Base-by-base conservation (phyloP, 768 basidiomycete species). In the Russula olivacea region DNA sequence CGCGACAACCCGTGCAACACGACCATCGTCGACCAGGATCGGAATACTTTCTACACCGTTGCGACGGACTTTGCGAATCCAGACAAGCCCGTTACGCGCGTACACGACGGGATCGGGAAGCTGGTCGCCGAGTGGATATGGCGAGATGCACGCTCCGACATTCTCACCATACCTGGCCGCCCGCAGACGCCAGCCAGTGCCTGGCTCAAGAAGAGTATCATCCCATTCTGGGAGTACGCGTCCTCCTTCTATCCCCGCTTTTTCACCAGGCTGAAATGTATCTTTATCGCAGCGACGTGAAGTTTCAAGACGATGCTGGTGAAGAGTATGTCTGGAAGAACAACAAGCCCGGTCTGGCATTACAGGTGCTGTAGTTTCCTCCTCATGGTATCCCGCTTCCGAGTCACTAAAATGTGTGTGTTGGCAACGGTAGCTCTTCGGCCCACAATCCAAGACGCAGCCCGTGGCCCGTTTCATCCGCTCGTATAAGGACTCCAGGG, bases 1-100 rank as follows among this genome's bases (percentile, higher is more conserved):
- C 57, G 43, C 30, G 66, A 68, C 61, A 66, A 66, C 65, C 64
- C 64, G 6, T 68, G 65, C 58, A 68, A 66, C 54, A 68, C 66
- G 6, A 57, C 61, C 11, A 59, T 68, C 64, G 8, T 66, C 61
- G 66, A 61, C 41, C 40, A 34, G 6, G 58, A 55, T 38, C 55
- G 51, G 34, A 48, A 49, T 58, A 41, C 38, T 2, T 25, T 59
- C 11, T 68, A 68, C 58, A 55, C 55, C 56, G 66, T 68, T 41
- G 57, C 58, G 49, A 68, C 66, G 11, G 54, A 66, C 50, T 62
- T 66, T 58, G 12, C 58, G 15, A 28, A 55, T 19, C 43, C 61
- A 10, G 38, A 32, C 25, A 61, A 58, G 12, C 67, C 67, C 1
- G 47, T 60, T 9, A 68, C 67, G 50, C 61, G 47, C 21, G 54